Conservation (phyloP, 352 stramenopile species). For the Pythium inflatum region DNA sequence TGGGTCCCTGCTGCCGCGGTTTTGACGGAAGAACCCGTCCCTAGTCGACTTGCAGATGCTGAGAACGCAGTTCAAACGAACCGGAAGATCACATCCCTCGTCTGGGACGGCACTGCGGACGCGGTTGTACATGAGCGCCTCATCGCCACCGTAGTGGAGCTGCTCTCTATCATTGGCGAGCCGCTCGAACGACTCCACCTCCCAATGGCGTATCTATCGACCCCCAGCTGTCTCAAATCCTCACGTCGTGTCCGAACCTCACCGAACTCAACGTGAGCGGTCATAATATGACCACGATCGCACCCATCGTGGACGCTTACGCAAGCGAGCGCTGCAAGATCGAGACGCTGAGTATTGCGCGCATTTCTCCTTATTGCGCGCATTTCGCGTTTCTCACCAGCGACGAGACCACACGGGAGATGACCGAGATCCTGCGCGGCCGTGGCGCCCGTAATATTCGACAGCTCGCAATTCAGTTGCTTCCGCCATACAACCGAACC, state of each 20-base stretch:
- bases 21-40: background rate
- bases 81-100: background rate
- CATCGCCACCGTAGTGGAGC: background rate
- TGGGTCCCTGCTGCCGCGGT: background rate
- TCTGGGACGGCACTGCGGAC: background rate
- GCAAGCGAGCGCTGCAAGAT: conserved; percentile 2
- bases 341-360: background rate
- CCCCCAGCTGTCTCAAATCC: background rate
- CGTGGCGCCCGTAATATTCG: background rate
- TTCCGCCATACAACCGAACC: too few species aligned
- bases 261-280: conserved; percentile 5
- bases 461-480: background rate
- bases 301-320: background rate
- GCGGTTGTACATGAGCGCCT: background rate
- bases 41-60: background rate
- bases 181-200: background rate
- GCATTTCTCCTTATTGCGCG: too few species aligned
- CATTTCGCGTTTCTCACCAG: background rate
- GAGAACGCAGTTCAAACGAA: background rate
- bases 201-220: background rate
- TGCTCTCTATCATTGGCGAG: background rate
- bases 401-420: background rate
- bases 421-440: background rate
- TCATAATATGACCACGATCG: background rate
- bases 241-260: background rate